These are phyloP conservation scores for Pseudotsuga menziesii DNA, from an alignment of 75 land plant species.

Conservation along the genomic window DNA sequence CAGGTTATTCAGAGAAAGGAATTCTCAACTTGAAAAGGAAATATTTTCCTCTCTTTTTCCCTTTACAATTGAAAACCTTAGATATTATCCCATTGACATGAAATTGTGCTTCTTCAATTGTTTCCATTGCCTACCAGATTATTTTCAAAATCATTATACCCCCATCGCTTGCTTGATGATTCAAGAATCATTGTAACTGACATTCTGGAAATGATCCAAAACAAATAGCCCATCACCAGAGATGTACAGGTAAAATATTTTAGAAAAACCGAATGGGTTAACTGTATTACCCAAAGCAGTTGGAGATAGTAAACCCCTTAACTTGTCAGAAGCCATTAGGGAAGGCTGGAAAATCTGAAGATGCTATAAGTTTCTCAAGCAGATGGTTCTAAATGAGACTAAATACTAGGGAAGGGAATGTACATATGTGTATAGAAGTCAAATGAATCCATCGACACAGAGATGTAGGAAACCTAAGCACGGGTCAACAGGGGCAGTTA, in stretches of 20 bases:
- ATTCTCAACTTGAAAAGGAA: too few relatives aligned
- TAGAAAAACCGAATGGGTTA: neutral
- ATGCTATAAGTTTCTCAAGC: neutral
- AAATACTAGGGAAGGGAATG: neutral
- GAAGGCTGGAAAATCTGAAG: neutral
- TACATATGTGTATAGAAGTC: neutral
- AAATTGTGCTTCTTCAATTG: too few relatives aligned
- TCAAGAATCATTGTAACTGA: too few relatives aligned
- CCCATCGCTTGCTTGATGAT: too few relatives aligned
- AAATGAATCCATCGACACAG: neutral
- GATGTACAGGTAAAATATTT: neutral
- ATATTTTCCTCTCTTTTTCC: too few relatives aligned
- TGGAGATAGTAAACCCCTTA: neutral
- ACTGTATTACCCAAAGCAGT: neutral
- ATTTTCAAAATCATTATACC: too few relatives aligned
- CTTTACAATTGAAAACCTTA: too few relatives aligned
- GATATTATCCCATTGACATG: too few relatives aligned
- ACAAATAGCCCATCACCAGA: neutral
- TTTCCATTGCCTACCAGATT: too few relatives aligned
- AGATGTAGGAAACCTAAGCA: neutral
- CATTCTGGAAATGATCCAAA: too few relatives aligned
- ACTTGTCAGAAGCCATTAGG: neutral
- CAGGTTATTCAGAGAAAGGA: too few relatives aligned
- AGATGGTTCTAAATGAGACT: neutral
- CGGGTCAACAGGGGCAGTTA: neutral